A percentile compares a stretch with the other conserved stretches of the same genome.
These are phyloP conservation scores for Epichloe aotearoae DNA, from an alignment of 2,329 filamentous ascomycete species.

Conservation along the genomic window DNA sequence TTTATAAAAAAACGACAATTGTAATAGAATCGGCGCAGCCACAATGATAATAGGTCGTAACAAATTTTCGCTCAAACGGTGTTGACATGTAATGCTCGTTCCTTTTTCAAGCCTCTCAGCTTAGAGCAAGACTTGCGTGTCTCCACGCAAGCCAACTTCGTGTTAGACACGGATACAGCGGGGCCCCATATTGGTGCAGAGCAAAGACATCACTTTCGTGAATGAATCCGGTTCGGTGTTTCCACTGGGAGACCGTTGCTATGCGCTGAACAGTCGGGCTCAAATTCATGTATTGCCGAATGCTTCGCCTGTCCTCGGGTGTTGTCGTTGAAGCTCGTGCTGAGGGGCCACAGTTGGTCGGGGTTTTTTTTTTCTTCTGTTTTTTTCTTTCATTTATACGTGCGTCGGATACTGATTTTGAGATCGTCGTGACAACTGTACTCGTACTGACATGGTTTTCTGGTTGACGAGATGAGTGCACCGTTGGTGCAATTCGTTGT, in stretches of 20 bases:
- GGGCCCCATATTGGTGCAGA: neutral
- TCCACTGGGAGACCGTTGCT: neutral
- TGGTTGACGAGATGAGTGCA: neutral
- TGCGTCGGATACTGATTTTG: neutral
- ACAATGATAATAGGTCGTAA: conserved; percentile 1
- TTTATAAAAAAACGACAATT: conserved; percentile 4
- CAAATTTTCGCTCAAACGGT: conserved; percentile 1
- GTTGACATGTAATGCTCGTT: neutral
- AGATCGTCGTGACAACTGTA: neutral
- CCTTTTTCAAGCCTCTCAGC: conserved; percentile 1
- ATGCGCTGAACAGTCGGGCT: neutral
- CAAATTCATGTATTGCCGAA: neutral
- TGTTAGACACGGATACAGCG: neutral
- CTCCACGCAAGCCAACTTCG: neutral
- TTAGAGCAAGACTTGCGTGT: conserved; percentile 2
- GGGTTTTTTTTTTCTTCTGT: neutral
- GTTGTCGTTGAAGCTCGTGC: neutral
- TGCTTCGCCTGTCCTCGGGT: neutral
- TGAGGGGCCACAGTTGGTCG: neutral
- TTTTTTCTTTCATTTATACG: neutral
- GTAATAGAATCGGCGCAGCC: conserved; percentile 3
- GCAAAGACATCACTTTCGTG: neutral
- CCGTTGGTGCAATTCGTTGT: neutral
- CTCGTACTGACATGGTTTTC: neutral
- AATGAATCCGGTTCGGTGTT: neutral